These are phyloP conservation scores for Trichoderma simmonsii DNA, from an alignment of 2,329 filamentous ascomycete species.

Conservation along the genomic window DNA sequence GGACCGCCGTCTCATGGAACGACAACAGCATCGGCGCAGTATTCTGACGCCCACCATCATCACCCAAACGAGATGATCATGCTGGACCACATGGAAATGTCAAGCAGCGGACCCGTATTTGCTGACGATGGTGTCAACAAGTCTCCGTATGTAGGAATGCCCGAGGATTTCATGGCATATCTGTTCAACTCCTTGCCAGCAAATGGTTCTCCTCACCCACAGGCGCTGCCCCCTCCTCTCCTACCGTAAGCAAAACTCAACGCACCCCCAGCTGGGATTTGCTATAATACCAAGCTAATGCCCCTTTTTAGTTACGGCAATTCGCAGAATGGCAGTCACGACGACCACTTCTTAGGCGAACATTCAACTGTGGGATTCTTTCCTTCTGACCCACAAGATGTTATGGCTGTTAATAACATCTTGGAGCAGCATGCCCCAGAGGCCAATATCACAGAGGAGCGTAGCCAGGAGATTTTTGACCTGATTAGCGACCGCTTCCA, in stretches of 20 bases:
- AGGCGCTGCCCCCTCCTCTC: slow-evolving; percentile 43
- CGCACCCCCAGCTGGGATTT: background rate
- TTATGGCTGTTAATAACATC: slow-evolving; percentile 86
- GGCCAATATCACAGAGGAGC: slow-evolving; percentile 79
- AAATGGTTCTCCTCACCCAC: slow-evolving; percentile 34
- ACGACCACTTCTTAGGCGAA: slow-evolving; percentile 49
- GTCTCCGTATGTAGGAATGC: slow-evolving; percentile 78
- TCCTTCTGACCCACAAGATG: slow-evolving; percentile 64
- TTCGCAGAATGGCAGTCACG: slow-evolving; percentile 40
- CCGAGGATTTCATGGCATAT: slow-evolving; percentile 83
- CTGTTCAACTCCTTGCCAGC: slow-evolving; percentile 60
- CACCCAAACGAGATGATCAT: slow-evolving; percentile 55
- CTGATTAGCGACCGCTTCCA: slow-evolving; percentile 79
- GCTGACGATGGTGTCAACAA: slow-evolving; percentile 77
- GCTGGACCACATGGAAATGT: slow-evolving; percentile 59
- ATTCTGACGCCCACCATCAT: slow-evolving; percentile 44
- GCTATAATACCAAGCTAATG: background rate
- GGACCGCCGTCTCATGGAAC: slow-evolving; percentile 36
- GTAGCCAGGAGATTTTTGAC: slow-evolving; percentile 77
- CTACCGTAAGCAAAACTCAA: slow-evolving; percentile 44
- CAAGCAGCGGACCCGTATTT: slow-evolving; percentile 79
- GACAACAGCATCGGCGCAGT: slow-evolving; percentile 41
- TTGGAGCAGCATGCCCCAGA: slow-evolving; percentile 78
- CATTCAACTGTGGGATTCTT: slow-evolving; percentile 52
- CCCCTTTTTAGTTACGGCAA: slow-evolving; percentile 51